Evolutionary conservation across 805 yeast species (phyloP).

Genomic region (Cyberlindnera euphorbiiphila): DNA sequence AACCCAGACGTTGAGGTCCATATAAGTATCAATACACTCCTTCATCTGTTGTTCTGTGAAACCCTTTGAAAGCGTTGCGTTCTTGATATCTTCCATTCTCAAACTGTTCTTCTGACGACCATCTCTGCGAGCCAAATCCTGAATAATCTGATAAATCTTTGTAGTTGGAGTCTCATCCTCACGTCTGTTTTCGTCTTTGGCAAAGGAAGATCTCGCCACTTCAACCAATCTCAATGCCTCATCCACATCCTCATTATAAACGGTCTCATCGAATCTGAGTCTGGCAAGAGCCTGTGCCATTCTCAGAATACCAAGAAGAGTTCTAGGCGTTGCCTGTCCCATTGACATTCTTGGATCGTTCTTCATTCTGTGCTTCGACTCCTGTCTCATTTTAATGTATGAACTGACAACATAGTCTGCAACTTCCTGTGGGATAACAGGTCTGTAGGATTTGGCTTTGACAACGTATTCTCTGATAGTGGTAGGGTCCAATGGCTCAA

Average conservation of each 20-base stretch:
- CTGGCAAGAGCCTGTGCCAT: conserved; percentile 94
- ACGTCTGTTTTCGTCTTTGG: conserved; percentile 45
- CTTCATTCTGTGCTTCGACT: conserved; percentile 69
- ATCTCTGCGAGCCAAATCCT: conserved; percentile 46
- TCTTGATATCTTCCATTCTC: conserved; percentile 48
- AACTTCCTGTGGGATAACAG: conserved; percentile 77
- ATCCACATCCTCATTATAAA: conserved; percentile 79
- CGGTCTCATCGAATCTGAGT: conserved; percentile 72
- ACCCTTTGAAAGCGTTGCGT: conserved; percentile 72
- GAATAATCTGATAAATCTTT: conserved; percentile 67
- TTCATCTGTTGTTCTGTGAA: conserved; percentile 76
- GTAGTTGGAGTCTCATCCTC: conserved; percentile 65
- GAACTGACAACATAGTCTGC: conserved; percentile 83
- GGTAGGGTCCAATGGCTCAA: conserved; percentile 72
- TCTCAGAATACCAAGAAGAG: conserved; percentile 85
- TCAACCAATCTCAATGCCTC: conserved; percentile 87
- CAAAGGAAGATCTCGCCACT: conserved; percentile 81
- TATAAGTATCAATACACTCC: conserved; percentile 73
- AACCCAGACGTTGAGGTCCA: conserved; percentile 71
- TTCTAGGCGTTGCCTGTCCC: conserved; percentile 93
- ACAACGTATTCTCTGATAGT: conserved; percentile 86
- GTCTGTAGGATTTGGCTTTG: conserved; percentile 79
- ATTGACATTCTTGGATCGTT: conserved; percentile 68
- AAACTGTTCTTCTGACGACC: conserved; percentile 31
- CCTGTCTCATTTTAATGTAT: conserved; percentile 90